Evolutionary conservation across 2,329 filamentous ascomycete genomes (phyloP).

Genomic region (Exophiala bonariae): DNA sequence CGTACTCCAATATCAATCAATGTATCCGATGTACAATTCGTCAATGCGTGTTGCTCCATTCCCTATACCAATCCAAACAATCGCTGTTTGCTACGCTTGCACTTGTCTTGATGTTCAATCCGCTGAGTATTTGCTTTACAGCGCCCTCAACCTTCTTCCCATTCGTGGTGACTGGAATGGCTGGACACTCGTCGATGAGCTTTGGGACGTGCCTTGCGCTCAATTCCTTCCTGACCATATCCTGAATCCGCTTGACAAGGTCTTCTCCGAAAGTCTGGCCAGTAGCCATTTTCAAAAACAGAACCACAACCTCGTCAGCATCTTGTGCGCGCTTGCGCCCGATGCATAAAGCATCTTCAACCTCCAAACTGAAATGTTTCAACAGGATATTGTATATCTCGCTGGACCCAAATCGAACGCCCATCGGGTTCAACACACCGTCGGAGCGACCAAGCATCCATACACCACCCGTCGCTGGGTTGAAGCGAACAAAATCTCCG

Average conservation of each 20-base stretch:
- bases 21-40: not conserved
- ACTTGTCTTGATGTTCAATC: conserved; percentile 80
- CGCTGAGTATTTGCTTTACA: conserved; percentile 93
- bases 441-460: conserved; percentile 92
- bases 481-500: conserved; percentile 81
- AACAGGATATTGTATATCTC: conserved; percentile 97
- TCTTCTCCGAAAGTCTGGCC: conserved; percentile 59
- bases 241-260: conserved; percentile 64
- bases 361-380: conserved; percentile 72
- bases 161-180: conserved; percentile 89
- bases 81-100: conserved; percentile 91
- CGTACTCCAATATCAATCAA: no score
- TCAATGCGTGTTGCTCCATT: conserved; percentile 59
- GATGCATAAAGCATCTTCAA: conserved; percentile 86
- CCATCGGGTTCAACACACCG: conserved; percentile 87
- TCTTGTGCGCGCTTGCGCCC: conserved; percentile 72
- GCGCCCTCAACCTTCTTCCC: conserved; percentile 98
- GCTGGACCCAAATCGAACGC: conserved; percentile 87
- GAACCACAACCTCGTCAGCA: conserved; percentile 78
- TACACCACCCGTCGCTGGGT: conserved; percentile 71
- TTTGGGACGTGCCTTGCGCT: conserved; percentile 88
- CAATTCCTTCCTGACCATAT: conserved; percentile 70
- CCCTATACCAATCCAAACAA: conserved; percentile 82
- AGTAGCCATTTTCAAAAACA: conserved; percentile 78
- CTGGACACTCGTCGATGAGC: conserved; percentile 76